phyloP scores from a whole-genome alignment of 2,329 filamentous ascomycete genomes.

The Epichloe typhina region DNA sequence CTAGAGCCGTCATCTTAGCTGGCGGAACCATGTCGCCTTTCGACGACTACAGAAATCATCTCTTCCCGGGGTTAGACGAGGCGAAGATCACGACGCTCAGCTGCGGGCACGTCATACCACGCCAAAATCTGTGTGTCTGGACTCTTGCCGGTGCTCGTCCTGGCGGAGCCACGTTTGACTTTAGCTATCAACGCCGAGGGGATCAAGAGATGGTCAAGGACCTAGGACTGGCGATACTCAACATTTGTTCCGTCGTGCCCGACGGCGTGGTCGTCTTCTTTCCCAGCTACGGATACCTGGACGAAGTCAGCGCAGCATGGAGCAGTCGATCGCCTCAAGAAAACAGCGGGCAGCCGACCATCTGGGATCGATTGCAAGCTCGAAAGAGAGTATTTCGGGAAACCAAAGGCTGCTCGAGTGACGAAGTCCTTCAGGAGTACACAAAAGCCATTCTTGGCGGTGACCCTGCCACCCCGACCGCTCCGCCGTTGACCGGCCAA shows the following conservation, averaged over 20 bases:
- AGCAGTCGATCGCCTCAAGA: constrained; percentile 19
- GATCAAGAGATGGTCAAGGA: constrained; percentile 57
- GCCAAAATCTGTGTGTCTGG: constrained; percentile 66
- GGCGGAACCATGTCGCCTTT: constrained; percentile 98
- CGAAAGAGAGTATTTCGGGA: constrained; percentile 53
- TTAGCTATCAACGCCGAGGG: constrained; percentile 69
- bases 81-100: constrained; percentile 65
- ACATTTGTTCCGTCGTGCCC: constrained; percentile 60
- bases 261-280: constrained; percentile 94
- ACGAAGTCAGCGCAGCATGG: constrained; percentile 57
- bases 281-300: constrained; percentile 83
- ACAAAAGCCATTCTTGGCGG: constrained; percentile 47
- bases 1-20: constrained; percentile 77
- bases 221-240: constrained; percentile 60
- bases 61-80: constrained; percentile 62
- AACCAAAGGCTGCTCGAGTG: constrained; percentile 40
- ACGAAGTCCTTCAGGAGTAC: constrained; percentile 65
- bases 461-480: neutral
- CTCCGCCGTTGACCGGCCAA: neutral
- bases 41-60: constrained; percentile 72
- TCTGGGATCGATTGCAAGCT: constrained; percentile 45
- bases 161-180: constrained; percentile 53
- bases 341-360: constrained; percentile 19
- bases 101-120: constrained; percentile 87
- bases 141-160: constrained; percentile 41